These are phyloP conservation scores for Malus domestica DNA, from an alignment of 306 rosid genomes.

Conservation along the genomic window DNA sequence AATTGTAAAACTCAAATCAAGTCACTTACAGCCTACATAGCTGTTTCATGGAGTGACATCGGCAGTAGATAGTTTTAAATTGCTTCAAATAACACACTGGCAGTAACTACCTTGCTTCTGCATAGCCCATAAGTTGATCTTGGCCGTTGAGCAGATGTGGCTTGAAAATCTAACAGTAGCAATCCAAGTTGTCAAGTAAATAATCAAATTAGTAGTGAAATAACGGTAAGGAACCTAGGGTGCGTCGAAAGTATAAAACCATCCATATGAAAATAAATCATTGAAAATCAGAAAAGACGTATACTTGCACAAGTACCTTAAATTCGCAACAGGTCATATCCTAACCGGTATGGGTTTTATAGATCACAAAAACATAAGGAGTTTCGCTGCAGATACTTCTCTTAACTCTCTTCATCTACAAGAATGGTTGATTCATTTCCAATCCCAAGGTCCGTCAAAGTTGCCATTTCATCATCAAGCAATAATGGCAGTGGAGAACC, in stretches of 20 bases:
- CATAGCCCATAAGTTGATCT: not conserved
- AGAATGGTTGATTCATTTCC: slow-evolving; percentile 65
- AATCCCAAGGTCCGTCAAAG: slow-evolving; percentile 64
- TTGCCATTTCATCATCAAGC: slow-evolving; percentile 69
- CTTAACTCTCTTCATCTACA: slow-evolving; percentile 66
- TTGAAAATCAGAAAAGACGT: not conserved
- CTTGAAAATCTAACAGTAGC: not conserved
- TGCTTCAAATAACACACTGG: not conserved
- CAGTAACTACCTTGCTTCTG: not conserved
- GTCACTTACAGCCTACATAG: not conserved
- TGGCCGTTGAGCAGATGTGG: not conserved
- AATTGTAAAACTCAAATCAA: not conserved
- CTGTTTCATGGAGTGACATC: not conserved
- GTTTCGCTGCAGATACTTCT: not conserved
- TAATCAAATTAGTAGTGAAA: not conserved
- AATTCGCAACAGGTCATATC: too few relatives aligned
- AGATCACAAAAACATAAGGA: not conserved
- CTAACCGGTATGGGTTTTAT: too few relatives aligned
- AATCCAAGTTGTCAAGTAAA: not conserved
- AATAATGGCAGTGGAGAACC: slow-evolving; percentile 68
- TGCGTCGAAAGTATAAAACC: not conserved
- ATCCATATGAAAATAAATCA: not conserved
- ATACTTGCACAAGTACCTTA: not conserved
- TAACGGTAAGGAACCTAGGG: not conserved
- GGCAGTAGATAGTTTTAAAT: not conserved